Percentiles rank a stretch among this genome's conserved stretches.
These are phyloP conservation scores for Neurospora sp. DNA, from an alignment of 495 filamentous ascomycete species.

Conservation along the genomic window DNA sequence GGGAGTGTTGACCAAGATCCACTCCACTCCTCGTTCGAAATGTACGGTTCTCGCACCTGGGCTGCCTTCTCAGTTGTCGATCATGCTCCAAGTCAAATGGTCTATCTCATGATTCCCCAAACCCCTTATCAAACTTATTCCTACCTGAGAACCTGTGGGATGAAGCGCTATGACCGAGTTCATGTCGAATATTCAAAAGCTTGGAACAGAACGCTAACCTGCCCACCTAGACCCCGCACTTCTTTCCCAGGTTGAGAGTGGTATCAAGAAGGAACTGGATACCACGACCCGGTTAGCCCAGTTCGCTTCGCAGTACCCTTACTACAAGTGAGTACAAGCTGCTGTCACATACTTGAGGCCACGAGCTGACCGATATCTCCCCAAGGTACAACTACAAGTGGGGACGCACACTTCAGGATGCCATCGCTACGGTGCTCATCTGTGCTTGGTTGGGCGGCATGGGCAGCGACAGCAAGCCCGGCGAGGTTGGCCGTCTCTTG, in stretches of 20 bases:
- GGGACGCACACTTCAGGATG: conserved; percentile 76
- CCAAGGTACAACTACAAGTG: conserved; percentile 69
- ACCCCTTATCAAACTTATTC: not conserved
- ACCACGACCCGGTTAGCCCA: conserved; percentile 50
- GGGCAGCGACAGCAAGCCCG: conserved; percentile 28
- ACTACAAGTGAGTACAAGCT: conserved; percentile 62
- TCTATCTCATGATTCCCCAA: not conserved
- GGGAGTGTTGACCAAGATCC: conserved; percentile 76
- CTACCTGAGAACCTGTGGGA: not conserved
- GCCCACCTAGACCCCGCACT: conserved; percentile 23
- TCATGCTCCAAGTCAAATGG: not conserved
- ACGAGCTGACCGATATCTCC: not conserved
- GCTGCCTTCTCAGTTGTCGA: not conserved
- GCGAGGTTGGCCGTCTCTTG: conserved; percentile 51
- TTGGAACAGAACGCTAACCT: not conserved
- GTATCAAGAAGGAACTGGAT: conserved; percentile 47
- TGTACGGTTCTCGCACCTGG: conserved; percentile 39
- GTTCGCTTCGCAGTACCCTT: conserved; percentile 73
- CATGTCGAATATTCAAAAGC: not conserved
- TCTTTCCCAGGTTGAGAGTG: conserved; percentile 40
- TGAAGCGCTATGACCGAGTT: not conserved
- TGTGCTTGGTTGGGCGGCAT: conserved; percentile 68
- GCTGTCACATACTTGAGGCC: not conserved
- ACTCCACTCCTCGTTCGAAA: conserved; percentile 71
- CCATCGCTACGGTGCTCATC: conserved; percentile 60